Conservation (phyloP, 768 basidiomycete genomes). For the Hypholoma sublateritium region DNA sequence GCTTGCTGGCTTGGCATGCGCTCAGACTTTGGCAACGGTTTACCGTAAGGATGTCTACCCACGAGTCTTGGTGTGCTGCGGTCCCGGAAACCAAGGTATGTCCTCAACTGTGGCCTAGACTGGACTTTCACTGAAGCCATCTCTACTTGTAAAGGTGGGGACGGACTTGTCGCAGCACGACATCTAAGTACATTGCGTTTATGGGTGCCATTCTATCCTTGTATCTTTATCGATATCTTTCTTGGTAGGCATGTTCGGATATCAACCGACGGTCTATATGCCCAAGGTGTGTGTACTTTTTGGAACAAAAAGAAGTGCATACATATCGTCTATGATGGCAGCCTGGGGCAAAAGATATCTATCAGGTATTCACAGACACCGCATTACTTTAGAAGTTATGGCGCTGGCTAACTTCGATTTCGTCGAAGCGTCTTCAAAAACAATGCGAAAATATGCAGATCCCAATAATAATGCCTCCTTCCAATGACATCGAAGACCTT, state of each 20-base stretch:
- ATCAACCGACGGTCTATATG: slow-evolving; percentile 86
- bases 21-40: slow-evolving; percentile 79
- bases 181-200: slow-evolving; percentile 63
- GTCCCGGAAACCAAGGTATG: slow-evolving; percentile 90
- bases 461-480: slow-evolving; percentile 60
- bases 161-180: slow-evolving; percentile 94
- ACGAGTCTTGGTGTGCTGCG: slow-evolving; percentile 91
- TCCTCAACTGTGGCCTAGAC: neutral
- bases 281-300: slow-evolving; percentile 67
- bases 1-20: slow-evolving; percentile 91
- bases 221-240: neutral
- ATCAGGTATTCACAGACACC: slow-evolving; percentile 52
- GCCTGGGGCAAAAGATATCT: slow-evolving; percentile 93
- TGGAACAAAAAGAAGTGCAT: neutral
- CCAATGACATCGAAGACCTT: slow-evolving; percentile 45
- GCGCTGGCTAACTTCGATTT: neutral
- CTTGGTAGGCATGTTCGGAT: slow-evolving; percentile 82
- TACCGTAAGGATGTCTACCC: slow-evolving; percentile 69
- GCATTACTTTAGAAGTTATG: neutral
- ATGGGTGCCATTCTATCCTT: neutral
- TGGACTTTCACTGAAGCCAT: neutral
- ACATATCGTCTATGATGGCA: slow-evolving; percentile 22
- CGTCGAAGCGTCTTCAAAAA: slow-evolving; percentile 64
- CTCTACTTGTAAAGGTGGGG: slow-evolving; percentile 60
- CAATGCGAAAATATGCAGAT: slow-evolving; percentile 93